phyloP scores from a whole-genome alignment of 192 early-diverging fungal species.

The Backusella westeae region DNA sequence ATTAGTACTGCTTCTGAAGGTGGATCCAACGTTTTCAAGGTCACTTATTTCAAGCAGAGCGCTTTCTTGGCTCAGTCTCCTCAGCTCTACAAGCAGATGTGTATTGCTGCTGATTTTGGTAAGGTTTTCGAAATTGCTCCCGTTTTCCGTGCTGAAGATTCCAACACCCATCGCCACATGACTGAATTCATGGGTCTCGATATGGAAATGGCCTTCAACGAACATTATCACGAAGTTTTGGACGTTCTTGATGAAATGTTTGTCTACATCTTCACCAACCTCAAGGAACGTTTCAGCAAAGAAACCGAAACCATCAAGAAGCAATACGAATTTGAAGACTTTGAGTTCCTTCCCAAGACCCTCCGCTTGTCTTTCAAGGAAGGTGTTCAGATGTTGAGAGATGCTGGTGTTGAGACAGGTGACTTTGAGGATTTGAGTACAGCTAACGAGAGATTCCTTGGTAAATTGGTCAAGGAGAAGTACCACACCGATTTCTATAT shows the following conservation, averaged over 20 bases:
- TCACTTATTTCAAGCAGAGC: conserved; percentile 92
- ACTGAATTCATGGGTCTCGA: conserved; percentile 98
- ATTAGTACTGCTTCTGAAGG: conserved; percentile 92
- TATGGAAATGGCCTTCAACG: conserved; percentile 98
- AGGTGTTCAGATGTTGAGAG: conserved; percentile 84
- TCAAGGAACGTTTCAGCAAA: conserved; percentile 74
- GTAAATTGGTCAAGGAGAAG: conserved; percentile 87
- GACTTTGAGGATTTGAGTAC: conserved; percentile 96
- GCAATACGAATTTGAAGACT: conserved; percentile 93
- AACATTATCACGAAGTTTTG: conserved; percentile 99
- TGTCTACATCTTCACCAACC: conserved; percentile 86
- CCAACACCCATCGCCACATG: conserved; percentile 97
- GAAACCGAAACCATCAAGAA: conserved; percentile 85
- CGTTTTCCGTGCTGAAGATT: conserved; percentile 99
- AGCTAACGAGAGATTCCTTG: conserved; percentile 80
- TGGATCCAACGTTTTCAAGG: conserved; percentile 97
- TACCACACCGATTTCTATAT: conserved; percentile 99
- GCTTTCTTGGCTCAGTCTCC: conserved; percentile 98
- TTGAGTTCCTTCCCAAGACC: conserved; percentile 81
- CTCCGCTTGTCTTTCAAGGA: conserved; percentile 86
- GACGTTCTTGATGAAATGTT: conserved; percentile 92
- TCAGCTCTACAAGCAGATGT: conserved; percentile 99
- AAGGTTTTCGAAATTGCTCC: conserved; percentile 96
- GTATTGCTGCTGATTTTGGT: conserved; percentile 95
- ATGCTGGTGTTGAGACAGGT: conserved; percentile 83